Percentiles rank a stretch among this genome's conserved stretches.
Evolutionary conservation across 805 yeast species (phyloP).

Genomic region (Saccharomycopsis amapae): DNA sequence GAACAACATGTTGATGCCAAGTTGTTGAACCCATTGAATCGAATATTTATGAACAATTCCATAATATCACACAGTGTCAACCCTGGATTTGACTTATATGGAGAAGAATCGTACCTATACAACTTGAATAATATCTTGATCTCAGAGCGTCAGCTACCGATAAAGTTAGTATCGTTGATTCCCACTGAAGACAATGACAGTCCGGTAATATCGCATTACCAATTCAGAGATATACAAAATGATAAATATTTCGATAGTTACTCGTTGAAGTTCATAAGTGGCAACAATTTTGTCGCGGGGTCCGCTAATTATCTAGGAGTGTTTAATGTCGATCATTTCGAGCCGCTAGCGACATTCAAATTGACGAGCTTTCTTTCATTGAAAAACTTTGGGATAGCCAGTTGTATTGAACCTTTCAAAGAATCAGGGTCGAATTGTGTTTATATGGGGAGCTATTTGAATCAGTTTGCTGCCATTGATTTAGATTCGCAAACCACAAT

Average conservation of each 20-base stretch:
- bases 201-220: constrained; percentile 25
- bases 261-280: constrained; percentile 25
- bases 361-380: background rate
- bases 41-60: constrained; percentile 29
- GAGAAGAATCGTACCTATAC: constrained; percentile 19
- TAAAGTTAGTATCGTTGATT: constrained; percentile 28
- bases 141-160: constrained; percentile 30
- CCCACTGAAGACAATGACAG: constrained; percentile 13
- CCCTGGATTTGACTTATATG: constrained; percentile 32
- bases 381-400: constrained; percentile 22
- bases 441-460: constrained; percentile 29
- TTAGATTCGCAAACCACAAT: constrained; percentile 14
- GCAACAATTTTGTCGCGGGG: constrained; percentile 29
- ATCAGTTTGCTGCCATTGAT: constrained; percentile 27
- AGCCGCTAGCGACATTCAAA: constrained; percentile 21
- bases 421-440: constrained; percentile 25
- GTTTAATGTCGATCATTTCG: constrained; percentile 28
- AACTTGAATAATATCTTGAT: constrained; percentile 26
- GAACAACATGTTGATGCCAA: constrained; percentile 1
- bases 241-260: constrained; percentile 30
- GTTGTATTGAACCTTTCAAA: constrained; percentile 19
- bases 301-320: constrained; percentile 26
- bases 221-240: constrained; percentile 28
- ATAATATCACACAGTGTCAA: constrained; percentile 29
- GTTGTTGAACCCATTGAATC: constrained; percentile 30